These are phyloP conservation scores for Fusarium pininemorale DNA, from an alignment of 2,329 filamentous ascomycete species.

Conservation along the genomic window DNA sequence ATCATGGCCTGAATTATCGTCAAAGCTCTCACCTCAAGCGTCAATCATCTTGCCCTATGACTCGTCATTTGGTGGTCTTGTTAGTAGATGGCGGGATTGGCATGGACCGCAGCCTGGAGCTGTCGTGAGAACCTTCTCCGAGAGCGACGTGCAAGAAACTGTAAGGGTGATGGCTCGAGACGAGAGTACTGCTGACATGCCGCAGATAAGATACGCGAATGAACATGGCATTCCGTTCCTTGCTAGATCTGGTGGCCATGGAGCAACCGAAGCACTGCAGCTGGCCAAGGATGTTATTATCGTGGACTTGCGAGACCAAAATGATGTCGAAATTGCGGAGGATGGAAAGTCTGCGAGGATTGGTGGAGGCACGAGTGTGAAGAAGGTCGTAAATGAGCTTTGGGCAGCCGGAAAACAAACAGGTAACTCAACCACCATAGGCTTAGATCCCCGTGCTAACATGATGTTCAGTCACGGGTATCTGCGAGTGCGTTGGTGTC, in stretches of 20 bases:
- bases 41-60: not conserved
- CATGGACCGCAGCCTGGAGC: constrained; percentile 13
- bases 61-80: not conserved
- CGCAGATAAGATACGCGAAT: constrained; percentile 23
- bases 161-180: not conserved
- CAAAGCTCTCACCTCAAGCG: constrained; percentile 12
- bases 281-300: constrained; percentile 15
- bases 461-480: constrained; percentile 31
- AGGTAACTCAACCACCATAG: not conserved
- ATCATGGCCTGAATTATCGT: constrained; percentile 10
- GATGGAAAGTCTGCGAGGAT: constrained; percentile 8
- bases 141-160: constrained; percentile 28
- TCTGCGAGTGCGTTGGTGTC: constrained; percentile 41
- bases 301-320: constrained; percentile 5
- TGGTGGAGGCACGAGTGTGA: constrained; percentile 8
- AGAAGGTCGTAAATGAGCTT: constrained; percentile 6
- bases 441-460: not conserved
- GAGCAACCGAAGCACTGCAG: constrained; percentile 18
- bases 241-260: constrained; percentile 25
- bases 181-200: not conserved
- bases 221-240: constrained; percentile 1
- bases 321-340: not conserved
- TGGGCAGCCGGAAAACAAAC: constrained; percentile 27
- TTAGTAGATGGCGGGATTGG: constrained; percentile 30
- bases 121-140: constrained; percentile 5